A percentile compares a stretch with the other conserved stretches of the same genome.
Conservation (phyloP, 2,329 filamentous ascomycete species). For the Colletotrichum eleusines region DNA sequence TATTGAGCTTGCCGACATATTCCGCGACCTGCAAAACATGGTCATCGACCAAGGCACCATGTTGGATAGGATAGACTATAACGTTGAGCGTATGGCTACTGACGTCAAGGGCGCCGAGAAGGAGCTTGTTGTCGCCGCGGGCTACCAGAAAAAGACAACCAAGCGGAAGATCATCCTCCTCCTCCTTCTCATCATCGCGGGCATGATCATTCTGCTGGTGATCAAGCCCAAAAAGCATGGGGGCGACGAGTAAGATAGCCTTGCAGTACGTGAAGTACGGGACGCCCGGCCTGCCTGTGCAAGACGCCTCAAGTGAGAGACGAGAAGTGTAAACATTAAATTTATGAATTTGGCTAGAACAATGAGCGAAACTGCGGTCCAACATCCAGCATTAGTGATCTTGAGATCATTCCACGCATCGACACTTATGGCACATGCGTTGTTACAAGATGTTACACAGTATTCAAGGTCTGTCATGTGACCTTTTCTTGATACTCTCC, state of each 20-base stretch:
- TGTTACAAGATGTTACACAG: not conserved
- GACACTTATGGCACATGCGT: not conserved
- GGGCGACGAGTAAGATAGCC: slow-evolving; percentile 44
- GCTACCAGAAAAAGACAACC: slow-evolving; percentile 88
- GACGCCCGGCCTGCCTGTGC: not conserved
- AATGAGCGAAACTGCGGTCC: slow-evolving; percentile 36
- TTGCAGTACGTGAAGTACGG: slow-evolving; percentile 8
- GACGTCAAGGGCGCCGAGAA: slow-evolving; percentile 95
- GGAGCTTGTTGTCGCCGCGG: slow-evolving; percentile 88
- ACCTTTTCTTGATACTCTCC: not conserved
- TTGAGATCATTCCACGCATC: not conserved
- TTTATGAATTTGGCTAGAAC: slow-evolving; percentile 43
- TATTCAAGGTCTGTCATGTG: not conserved
- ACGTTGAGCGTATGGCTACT: slow-evolving; percentile 93
- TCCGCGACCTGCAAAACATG: slow-evolving; percentile 96
- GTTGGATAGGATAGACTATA: slow-evolving; percentile 96
- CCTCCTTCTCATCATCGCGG: slow-evolving; percentile 85
- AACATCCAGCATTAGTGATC: not conserved
- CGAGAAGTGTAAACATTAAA: slow-evolving; percentile 43
- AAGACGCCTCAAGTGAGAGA: slow-evolving; percentile 14
- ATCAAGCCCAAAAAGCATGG: slow-evolving; percentile 77
- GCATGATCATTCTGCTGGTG: slow-evolving; percentile 85
- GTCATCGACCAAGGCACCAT: slow-evolving; percentile 93
- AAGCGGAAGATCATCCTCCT: slow-evolving; percentile 95
- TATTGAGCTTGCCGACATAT: slow-evolving; percentile 95